phyloP scores from a whole-genome alignment of 2,329 filamentous ascomycete species.

The Xylariaceae sp. region DNA sequence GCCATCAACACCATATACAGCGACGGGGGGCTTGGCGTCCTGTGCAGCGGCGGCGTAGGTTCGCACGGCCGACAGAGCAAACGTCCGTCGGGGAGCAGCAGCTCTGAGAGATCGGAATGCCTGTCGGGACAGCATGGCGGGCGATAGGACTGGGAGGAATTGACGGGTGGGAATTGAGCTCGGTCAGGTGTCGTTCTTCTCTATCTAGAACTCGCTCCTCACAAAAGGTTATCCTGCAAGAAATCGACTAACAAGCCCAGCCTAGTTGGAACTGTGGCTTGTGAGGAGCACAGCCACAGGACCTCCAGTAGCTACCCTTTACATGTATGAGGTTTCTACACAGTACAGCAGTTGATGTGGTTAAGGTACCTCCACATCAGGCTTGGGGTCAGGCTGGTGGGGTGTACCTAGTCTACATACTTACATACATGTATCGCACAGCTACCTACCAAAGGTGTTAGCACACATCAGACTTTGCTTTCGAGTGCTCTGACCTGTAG shows the following conservation, averaged over 20 bases:
- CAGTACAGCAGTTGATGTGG: too few relatives aligned
- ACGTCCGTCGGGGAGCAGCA: slow-evolving; percentile 52
- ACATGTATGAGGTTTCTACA: too few relatives aligned
- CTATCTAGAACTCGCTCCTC: slow-evolving; percentile 23
- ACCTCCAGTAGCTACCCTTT: too few relatives aligned
- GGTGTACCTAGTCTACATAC: too few relatives aligned
- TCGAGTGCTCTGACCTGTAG: too few relatives aligned
- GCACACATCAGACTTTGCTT: too few relatives aligned
- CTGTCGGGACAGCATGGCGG: slow-evolving; percentile 58
- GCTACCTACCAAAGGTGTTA: too few relatives aligned
- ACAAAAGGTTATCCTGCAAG: slow-evolving; percentile 23
- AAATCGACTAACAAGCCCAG: slow-evolving; percentile 24
- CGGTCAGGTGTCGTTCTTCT: slow-evolving; percentile 16
- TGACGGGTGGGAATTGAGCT: slow-evolving; percentile 20
- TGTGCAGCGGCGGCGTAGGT: slow-evolving; percentile 67
- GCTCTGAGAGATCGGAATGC: slow-evolving; percentile 50
- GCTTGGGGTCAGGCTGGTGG: too few relatives aligned
- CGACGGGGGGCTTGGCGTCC: slow-evolving; percentile 76
- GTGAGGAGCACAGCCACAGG: slow-evolving; percentile 7
- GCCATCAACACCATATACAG: slow-evolving; percentile 92
- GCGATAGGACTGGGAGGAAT: slow-evolving; percentile 14
- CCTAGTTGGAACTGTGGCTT: slow-evolving; percentile 21
- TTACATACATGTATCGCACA: too few relatives aligned
- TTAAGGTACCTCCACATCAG: too few relatives aligned
- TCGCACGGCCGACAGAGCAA: slow-evolving; percentile 60